phyloP scores from a whole-genome alignment of 2,329 filamentous ascomycete genomes.

The Stachybotrys chartarum region DNA sequence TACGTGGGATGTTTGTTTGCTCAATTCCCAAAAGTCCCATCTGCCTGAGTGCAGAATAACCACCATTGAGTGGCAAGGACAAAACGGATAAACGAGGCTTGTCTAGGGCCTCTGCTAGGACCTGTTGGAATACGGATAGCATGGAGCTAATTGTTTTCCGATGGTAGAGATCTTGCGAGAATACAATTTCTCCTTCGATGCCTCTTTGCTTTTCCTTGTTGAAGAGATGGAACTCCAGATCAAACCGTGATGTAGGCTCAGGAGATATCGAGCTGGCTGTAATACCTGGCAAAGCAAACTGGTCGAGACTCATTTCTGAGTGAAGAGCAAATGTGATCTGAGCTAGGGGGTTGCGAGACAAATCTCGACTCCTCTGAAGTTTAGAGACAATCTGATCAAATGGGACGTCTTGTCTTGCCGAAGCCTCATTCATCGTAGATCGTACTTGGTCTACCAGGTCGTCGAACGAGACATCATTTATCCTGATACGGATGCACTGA shows the following conservation, averaged over 20 bases:
- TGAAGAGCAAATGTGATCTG: slow-evolving; percentile 12
- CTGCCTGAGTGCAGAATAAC: slow-evolving; percentile 2
- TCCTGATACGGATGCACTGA: slow-evolving; percentile 11
- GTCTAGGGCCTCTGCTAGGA: slow-evolving; percentile 8
- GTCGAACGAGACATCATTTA: slow-evolving; percentile 9
- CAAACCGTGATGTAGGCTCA: slow-evolving; percentile 4
- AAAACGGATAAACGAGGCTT: neutral
- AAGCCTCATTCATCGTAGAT: slow-evolving; percentile 2
- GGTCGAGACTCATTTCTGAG: slow-evolving; percentile 1
- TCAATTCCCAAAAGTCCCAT: slow-evolving; percentile 11
- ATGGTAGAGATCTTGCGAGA: slow-evolving; percentile 10
- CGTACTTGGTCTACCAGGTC: slow-evolving; percentile 10
- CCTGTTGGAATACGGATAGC: slow-evolving; percentile 7
- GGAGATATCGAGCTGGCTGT: too few relatives aligned
- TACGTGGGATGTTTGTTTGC: slow-evolving; percentile 6
- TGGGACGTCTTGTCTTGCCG: slow-evolving; percentile 15
- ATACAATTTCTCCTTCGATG: slow-evolving; percentile 6
- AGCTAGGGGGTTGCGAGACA: slow-evolving; percentile 8
- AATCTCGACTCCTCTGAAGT: slow-evolving; percentile 5
- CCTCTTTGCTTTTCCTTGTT: slow-evolving; percentile 2
- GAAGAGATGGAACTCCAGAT: slow-evolving; percentile 15
- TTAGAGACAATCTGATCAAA: slow-evolving; percentile 12
- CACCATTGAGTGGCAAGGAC: slow-evolving; percentile 2
- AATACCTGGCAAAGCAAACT: neutral
- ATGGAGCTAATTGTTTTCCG: slow-evolving; percentile 8